Evolutionary conservation across 2,329 filamentous ascomycete species (phyloP), one percentile per base, ranked within the genome.

Genomic region (Nigrospora sphaerica): DNA sequence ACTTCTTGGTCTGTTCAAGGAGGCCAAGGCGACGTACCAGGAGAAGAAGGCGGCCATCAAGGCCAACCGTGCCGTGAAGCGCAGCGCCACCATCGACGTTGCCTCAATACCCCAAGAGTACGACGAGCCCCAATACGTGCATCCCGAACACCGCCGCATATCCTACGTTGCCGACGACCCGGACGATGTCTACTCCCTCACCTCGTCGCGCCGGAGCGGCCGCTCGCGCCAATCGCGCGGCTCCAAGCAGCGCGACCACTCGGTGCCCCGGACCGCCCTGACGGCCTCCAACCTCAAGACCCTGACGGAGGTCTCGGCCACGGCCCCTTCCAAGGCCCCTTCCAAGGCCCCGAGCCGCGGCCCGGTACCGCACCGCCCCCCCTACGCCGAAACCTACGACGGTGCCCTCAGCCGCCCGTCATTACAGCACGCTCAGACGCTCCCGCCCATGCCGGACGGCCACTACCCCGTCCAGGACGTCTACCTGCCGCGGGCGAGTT

Each of bases 1-100:
- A 57, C 74, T 97, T 19, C 80, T 95, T 60, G 85, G 83, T 62
- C 85, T 96, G 61, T 95, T 95, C 75, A 95, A 89, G 64, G 90
- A 96, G 63, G 92, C 91, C 52, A 89, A 88, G 62, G 81, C 84
- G 45, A 87, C 88, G 48, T 97, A 97, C 68, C 78, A 84, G 47
- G 88, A 95, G 60, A 88, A 88, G 61, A 95, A 95, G 65, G 85
- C 88, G 7, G 82, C 90, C 55, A 77, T 95, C 57, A 83, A 82
- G 62, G 81, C 84, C 17, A 81, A 88, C 54, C 70, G 70, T 13
- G 61, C 63, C n/a, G 52, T 64, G 39, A 78, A 82, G 57, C 82
- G 84, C 58, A 75, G 84, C 46, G 77, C 83, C 52, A 84, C 75
- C 4, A 76, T 72, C 51, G 70, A 77, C 48, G 62, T 63, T 39